Conservation (phyloP, 2,329 filamentous ascomycete species). For the Talaromyces pinophilus region DNA sequence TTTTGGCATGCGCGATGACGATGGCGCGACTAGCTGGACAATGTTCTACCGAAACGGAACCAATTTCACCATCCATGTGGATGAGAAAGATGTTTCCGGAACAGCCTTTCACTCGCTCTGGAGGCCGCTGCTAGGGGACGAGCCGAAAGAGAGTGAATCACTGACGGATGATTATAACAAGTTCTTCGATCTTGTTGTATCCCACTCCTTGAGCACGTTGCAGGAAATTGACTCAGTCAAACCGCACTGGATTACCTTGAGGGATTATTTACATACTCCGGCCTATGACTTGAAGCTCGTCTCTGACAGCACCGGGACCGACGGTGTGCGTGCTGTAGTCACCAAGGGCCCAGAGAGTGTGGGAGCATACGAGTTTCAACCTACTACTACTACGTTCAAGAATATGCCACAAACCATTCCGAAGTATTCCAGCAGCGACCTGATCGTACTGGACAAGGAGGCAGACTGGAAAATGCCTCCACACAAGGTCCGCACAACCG, state of each 20-base stretch:
- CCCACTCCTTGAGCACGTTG: conserved; percentile 14
- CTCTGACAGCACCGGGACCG: neutral
- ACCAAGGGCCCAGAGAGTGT: conserved; percentile 4
- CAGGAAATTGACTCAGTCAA: neutral
- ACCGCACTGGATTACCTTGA: conserved; percentile 12
- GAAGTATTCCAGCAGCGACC: conserved; percentile 6
- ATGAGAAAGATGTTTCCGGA: conserved; percentile 9
- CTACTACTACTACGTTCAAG: neutral
- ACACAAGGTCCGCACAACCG: conserved; percentile 6
- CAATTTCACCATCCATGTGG: conserved; percentile 5
- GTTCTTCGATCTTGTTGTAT: conserved; percentile 15
- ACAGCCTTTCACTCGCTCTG: conserved; percentile 13
- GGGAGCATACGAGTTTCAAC: conserved; percentile 14
- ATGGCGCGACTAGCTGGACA: neutral
- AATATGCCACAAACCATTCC: conserved; percentile 15
- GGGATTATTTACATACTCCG: conserved; percentile 18
- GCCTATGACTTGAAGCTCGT: conserved; percentile 16
- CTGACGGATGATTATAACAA: neutral
- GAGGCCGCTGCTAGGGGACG: neutral
- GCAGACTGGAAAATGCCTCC: conserved; percentile 14
- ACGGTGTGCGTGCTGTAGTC: conserved; percentile 7
- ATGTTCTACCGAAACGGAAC: conserved; percentile 7
- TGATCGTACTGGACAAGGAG: conserved; percentile 11
- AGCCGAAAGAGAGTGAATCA: neutral
- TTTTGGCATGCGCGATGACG: conserved; percentile 1